phyloP scores from a whole-genome alignment of 768 basidiomycete genomes.

The Clavulina sp. region DNA sequence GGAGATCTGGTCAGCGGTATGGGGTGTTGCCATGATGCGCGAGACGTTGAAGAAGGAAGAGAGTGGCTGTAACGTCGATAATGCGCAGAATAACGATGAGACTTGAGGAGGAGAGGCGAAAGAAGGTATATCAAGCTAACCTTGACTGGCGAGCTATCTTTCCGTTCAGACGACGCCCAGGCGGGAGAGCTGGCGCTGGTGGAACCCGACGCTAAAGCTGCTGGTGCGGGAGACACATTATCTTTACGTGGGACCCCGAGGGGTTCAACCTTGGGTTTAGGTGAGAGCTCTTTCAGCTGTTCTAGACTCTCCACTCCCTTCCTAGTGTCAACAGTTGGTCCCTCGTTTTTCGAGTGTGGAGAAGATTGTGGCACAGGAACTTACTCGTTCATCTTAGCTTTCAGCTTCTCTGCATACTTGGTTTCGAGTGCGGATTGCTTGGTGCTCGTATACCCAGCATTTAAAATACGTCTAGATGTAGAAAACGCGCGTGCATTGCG shows the following conservation, averaged over 20 bases:
- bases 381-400: slow-evolving; percentile 46
- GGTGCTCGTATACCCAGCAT: too few species aligned
- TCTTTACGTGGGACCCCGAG: not conserved
- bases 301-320: slow-evolving; percentile 25
- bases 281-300: slow-evolving; percentile 22
- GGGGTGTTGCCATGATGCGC: slow-evolving; percentile 45
- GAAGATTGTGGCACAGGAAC: slow-evolving; percentile 15
- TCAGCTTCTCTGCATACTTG: slow-evolving; percentile 50
- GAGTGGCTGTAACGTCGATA: slow-evolving; percentile 40
- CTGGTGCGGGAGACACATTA: not conserved
- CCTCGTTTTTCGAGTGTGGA: slow-evolving; percentile 12
- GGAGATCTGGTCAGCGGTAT: slow-evolving; percentile 56
- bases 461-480: too few species aligned
- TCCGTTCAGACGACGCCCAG: not conserved
- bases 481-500: too few species aligned
- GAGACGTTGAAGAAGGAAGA: slow-evolving; percentile 63
- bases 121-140: not conserved
- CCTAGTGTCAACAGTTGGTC: slow-evolving; percentile 16
- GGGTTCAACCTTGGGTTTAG: slow-evolving; percentile 10
- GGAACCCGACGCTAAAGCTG: not conserved
- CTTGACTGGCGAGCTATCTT: slow-evolving; percentile 31
- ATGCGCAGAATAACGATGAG: not conserved
- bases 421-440: not conserved
- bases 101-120: not conserved
- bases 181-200: not conserved